Evolutionary conservation across 768 basidiomycete species (phyloP).

Genomic region (Amanita exitialis): DNA sequence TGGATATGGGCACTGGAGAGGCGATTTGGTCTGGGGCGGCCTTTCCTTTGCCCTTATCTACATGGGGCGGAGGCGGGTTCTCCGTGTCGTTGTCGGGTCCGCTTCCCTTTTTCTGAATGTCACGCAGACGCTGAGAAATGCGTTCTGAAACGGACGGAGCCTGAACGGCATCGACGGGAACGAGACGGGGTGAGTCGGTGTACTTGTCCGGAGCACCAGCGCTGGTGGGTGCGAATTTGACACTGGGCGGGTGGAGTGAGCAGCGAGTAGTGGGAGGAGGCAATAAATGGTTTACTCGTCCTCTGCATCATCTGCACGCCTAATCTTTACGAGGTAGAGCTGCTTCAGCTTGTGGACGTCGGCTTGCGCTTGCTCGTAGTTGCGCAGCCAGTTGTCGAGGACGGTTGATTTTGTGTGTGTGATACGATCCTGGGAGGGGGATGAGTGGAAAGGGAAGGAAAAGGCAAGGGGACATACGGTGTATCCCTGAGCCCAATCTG

Average conservation of each 20-base stretch:
- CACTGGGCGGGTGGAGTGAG: constrained; percentile 33
- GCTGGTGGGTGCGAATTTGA: constrained; percentile 74
- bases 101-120: constrained; percentile 55
- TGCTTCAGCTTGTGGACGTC: constrained; percentile 70
- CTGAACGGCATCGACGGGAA: constrained; percentile 43
- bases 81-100: constrained; percentile 24
- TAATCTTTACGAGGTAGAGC: constrained; percentile 66
- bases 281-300: constrained; percentile 63
- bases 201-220: constrained; percentile 56
- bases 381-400: constrained; percentile 55
- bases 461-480: constrained; percentile 32
- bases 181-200: constrained; percentile 67
- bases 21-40: constrained; percentile 33
- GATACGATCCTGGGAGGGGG: constrained; percentile 45
- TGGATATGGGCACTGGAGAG: constrained; percentile 59
- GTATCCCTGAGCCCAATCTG: constrained; percentile 68
- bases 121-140: constrained; percentile 73
- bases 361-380: constrained; percentile 59
- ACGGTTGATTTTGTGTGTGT: constrained; percentile 44
- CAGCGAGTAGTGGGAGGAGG: constrained; percentile 7
- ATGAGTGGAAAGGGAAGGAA: constrained; percentile 8
- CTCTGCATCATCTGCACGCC: constrained; percentile 84
- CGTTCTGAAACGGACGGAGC: constrained; percentile 79
- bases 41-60: constrained; percentile 83
- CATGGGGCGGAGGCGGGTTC: constrained; percentile 32